A percentile compares a stretch with the other conserved stretches of the same genome.
phyloP scores from a whole-genome alignment of 768 basidiomycete genomes.

The Tremella fuciformis region DNA sequence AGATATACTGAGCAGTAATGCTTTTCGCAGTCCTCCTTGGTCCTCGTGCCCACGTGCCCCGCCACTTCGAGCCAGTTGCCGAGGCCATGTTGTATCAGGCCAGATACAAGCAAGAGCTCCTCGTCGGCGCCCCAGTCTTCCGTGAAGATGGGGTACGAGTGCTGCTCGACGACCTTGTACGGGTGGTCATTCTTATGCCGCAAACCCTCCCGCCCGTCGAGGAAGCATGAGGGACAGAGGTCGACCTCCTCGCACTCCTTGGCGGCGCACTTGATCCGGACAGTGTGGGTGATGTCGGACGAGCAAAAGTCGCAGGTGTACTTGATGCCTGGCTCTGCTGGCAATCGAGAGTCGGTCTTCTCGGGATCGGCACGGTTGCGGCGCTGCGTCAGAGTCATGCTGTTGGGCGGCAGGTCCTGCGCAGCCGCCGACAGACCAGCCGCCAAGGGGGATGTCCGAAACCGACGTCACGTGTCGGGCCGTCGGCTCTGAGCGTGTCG shows the following conservation, averaged over 20 bases:
- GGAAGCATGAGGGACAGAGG: constrained; percentile 89
- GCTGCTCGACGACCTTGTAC: constrained; percentile 91
- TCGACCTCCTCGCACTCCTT: constrained; percentile 71
- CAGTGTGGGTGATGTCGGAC: constrained; percentile 85
- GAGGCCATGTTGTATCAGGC: constrained; percentile 77
- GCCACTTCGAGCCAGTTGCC: constrained; percentile 98
- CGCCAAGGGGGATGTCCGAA: constrained; percentile 1
- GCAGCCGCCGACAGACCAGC: background rate
- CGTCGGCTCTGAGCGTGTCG: background rate
- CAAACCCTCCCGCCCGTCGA: constrained; percentile 81
- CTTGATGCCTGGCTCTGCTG: constrained; percentile 48
- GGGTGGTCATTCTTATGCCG: constrained; percentile 80
- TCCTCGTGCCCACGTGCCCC: constrained; percentile 84
- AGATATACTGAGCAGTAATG: constrained; percentile 84
- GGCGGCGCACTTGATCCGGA: constrained; percentile 91
- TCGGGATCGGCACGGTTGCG: constrained; percentile 39
- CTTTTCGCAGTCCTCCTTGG: constrained; percentile 85
- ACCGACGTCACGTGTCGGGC: background rate
- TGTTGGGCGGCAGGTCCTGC: background rate
- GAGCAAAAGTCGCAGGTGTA: constrained; percentile 51
- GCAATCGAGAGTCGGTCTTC: constrained; percentile 29
- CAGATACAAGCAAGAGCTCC: constrained; percentile 87
- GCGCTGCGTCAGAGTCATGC: constrained; percentile 49
- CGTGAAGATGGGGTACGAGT: constrained; percentile 92
- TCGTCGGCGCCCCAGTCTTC: constrained; percentile 98